Evolutionary conservation across 2,329 filamentous ascomycete species (phyloP).

Genomic region (Triangularia setosa): DNA sequence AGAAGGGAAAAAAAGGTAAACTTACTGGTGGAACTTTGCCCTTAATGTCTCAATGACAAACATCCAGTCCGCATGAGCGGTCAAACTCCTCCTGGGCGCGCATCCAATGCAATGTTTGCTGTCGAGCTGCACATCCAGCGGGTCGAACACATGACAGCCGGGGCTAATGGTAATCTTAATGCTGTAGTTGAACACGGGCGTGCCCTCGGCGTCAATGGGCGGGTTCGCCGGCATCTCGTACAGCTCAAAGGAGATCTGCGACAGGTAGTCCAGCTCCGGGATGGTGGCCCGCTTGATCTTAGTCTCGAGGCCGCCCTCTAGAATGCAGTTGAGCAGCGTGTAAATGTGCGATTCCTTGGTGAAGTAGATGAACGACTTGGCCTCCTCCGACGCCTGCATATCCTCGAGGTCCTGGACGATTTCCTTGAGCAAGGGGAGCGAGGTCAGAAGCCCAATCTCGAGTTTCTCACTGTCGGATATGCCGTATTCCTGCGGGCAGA

Average conservation of each 20-base stretch:
- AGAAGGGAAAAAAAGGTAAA: constrained; percentile 18
- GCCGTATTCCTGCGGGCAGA: constrained; percentile 96
- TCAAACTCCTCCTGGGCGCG: constrained; percentile 83
- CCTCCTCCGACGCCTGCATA: constrained; percentile 89
- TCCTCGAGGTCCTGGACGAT: constrained; percentile 97
- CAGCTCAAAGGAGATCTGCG: constrained; percentile 95
- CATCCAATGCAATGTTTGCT: constrained; percentile 95
- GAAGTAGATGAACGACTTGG: constrained; percentile 97
- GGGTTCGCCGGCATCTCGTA: constrained; percentile 86
- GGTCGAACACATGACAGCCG: constrained; percentile 94
- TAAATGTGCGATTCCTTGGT: constrained; percentile 99
- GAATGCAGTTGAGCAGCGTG: constrained; percentile 93
- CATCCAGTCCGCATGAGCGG: constrained; percentile 91
- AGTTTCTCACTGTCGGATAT: constrained; percentile 95
- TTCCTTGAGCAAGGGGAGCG: constrained; percentile 87
- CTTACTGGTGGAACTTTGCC: constrained; percentile 91
- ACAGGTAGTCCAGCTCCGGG: constrained; percentile 94
- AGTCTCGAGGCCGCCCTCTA: constrained; percentile 93
- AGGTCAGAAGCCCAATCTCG: constrained; percentile 95
- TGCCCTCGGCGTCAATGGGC: constrained; percentile 47
- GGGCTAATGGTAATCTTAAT: constrained; percentile 96
- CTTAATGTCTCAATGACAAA: constrained; percentile 92
- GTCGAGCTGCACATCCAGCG: constrained; percentile 92
- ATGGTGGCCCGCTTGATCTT: constrained; percentile 96
- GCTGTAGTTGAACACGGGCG: constrained; percentile 82